Conservation (phyloP, 371 early-diverging fungal species). For the Blakeslea trispora region DNA sequence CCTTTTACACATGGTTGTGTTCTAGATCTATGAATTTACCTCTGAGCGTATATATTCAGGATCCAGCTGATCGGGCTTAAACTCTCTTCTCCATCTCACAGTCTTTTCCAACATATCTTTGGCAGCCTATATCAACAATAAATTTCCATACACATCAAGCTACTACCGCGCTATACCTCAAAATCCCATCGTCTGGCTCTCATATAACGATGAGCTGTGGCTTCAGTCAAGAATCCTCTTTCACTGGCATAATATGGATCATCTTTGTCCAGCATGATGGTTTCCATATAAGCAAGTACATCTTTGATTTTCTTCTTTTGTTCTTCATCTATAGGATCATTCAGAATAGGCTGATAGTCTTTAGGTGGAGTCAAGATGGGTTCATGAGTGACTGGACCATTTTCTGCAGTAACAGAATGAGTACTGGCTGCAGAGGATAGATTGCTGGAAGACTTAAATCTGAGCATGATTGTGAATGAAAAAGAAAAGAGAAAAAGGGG, state of each 20-base stretch:
- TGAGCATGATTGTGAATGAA: not conserved
- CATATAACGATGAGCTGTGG: conserved; percentile 68
- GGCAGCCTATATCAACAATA: conserved; percentile 36
- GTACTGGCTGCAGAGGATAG: conserved; percentile 1
- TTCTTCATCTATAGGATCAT: conserved; percentile 40
- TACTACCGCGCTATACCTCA: conserved; percentile 12
- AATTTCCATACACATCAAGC: not conserved
- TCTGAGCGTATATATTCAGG: conserved; percentile 56
- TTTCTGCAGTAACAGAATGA: not conserved
- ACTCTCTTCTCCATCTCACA: conserved; percentile 72
- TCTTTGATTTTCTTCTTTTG: conserved; percentile 44
- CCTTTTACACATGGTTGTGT: not conserved
- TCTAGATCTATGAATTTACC: conserved; percentile 14
- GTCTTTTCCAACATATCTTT: conserved; percentile 61
- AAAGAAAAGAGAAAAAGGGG: not conserved
- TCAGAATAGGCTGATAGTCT: conserved; percentile 23
- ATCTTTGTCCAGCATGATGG: conserved; percentile 39
- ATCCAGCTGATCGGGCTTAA: conserved; percentile 67
- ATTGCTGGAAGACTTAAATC: not conserved
- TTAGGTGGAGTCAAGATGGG: conserved; percentile 23
- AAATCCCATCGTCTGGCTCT: conserved; percentile 70
- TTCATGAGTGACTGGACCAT: conserved; percentile 23
- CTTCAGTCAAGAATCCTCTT: conserved; percentile 47
- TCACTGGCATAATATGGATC: conserved; percentile 45
- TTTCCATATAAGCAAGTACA: conserved; percentile 50